Base-by-base conservation (phyloP, 1,284 basidiomycete species). In the Boletellus sp. region DNA sequence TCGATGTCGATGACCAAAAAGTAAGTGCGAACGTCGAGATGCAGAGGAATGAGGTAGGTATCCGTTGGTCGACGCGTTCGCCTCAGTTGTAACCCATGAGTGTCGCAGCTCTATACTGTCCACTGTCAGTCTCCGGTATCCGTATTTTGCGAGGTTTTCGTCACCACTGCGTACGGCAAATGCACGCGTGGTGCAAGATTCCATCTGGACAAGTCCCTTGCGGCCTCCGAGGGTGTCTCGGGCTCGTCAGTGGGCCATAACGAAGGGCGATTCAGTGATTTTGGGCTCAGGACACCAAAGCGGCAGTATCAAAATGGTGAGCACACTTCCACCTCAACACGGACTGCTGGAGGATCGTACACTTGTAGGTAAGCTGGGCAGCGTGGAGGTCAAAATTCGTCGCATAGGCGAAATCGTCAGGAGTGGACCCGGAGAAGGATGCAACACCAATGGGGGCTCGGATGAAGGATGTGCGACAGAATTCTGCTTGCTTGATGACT, bases 331-430 rank as follows among this genome's bases (percentile, higher is more conserved):
- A 32, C 16, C 17, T 17, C 9, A 21, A 10, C 13, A 14, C 22
- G 13, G 8, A 21, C 19, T n/a, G 8, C 21, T 29, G 8, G 19
- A 34, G 13, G 11, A 11, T 23, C 14, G n/a, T 41, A 17, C 16
- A 14, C 19, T 32, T 10, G 6, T 13, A 55, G 56, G 49, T 30
- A 43, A 21, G 17, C 38, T 55, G 9, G 35, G 43, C 2, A 23
- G n/a, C 14, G 32, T 57, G 2, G 50, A 56, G n/a, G 43, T 57
- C 10, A 54, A 55, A 30, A 46, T 55, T 11, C 56, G 56, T 38
- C 56, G 54, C 16, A 53, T 44, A 7, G 25, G 23, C 2, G 26
- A 30, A 23, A 44, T 56, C 32, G 22, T 50, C 38, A 39, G 42
- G 26, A 21, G 6, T 5, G 41, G 50, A 42, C 26, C 23, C 13